Percentiles rank a stretch among this genome's conserved stretches.
Conservation (phyloP, 2,329 filamentous ascomycete genomes). For the Podosphaera aphanis region DNA sequence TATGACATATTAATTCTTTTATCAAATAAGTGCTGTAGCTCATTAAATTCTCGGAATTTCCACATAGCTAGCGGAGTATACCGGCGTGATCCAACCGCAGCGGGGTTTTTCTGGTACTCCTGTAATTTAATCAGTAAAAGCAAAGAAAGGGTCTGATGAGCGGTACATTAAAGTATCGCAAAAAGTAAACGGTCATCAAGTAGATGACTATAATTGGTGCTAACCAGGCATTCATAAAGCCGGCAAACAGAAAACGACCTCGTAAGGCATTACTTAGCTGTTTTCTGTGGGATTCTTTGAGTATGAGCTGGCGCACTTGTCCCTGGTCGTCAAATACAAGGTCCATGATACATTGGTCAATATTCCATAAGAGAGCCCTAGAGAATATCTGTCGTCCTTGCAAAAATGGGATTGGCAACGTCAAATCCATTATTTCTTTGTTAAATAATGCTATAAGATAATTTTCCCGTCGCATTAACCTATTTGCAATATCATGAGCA, state of each 20-base stretch:
- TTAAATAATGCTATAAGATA: constrained; percentile 94
- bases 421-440: constrained; percentile 79
- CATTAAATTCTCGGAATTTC: constrained; percentile 98
- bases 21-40: constrained; percentile 76
- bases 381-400: constrained; percentile 65
- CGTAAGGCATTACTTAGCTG: constrained; percentile 57
- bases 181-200: constrained; percentile 71
- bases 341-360: constrained; percentile 75
- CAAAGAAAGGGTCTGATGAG: not conserved
- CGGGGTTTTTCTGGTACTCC: constrained; percentile 90
- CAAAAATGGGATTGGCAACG: constrained; percentile 64
- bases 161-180: constrained; percentile 75
- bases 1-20: constrained; percentile 85
- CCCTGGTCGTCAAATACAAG: constrained; percentile 81
- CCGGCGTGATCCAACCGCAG: constrained; percentile 63
- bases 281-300: constrained; percentile 61
- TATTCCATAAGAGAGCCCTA: constrained; percentile 72
- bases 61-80: constrained; percentile 89
- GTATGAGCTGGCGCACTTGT: constrained; percentile 65
- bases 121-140: constrained; percentile 16
- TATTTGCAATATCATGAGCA: constrained; percentile 89
- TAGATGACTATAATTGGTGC: constrained; percentile 76
- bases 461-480: constrained; percentile 88
- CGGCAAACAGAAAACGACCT: constrained; percentile 58
- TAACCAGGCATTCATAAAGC: constrained; percentile 64